Base-by-base conservation (phyloP, 2,329 filamentous ascomycete genomes). In the Diaporthe sp. region DNA sequence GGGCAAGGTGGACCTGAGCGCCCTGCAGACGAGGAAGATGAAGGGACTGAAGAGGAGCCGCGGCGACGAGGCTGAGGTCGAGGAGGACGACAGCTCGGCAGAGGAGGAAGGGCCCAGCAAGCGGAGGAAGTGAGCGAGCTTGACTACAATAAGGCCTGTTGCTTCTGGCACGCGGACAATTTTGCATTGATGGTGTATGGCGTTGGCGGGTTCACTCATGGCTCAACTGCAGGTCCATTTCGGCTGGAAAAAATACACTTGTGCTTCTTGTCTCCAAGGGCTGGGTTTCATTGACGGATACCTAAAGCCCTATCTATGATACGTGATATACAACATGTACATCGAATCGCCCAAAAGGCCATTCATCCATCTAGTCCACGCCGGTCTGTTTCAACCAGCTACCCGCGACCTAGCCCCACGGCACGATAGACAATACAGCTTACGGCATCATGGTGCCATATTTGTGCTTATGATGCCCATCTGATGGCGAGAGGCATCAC, bases 21-120 rank as follows among this genome's bases (percentile, higher is more conserved):
- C 94, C 80, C 85, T 99, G 85, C 97, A 99, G 88, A 97, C 96
- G 72, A 93, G 97, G 82, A 99, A 99, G 92, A 98, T 99, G 96
- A 99, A 99, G 92, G 97, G 96, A 79, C 85, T 99, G 79, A 99
- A 98, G 91, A 90, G 97, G 79, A 92, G 90, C 78, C 91, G 95
- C 73, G 92, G 92, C 77, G 86, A 91, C 34, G 88, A 89, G 71
- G 87, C 86, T 70, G 89, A 88, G 57, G 88, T 87, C 34, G 91
- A 90, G 71, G 88, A 81, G 22, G 86, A 87, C 79, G 86, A 88
- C 75, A 84, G 77, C 44, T 78, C 79, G 49, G 73, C 80, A 12
- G 77, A 80, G 25, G 82, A 85, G 55, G 83, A 85, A 51, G 80
- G 80, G 72, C 79, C 83, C 76, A 86, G 85, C 78, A 84, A 81